These are phyloP conservation scores for Aulographum hederae DNA, from an alignment of 2,329 filamentous ascomycete species.

Conservation along the genomic window DNA sequence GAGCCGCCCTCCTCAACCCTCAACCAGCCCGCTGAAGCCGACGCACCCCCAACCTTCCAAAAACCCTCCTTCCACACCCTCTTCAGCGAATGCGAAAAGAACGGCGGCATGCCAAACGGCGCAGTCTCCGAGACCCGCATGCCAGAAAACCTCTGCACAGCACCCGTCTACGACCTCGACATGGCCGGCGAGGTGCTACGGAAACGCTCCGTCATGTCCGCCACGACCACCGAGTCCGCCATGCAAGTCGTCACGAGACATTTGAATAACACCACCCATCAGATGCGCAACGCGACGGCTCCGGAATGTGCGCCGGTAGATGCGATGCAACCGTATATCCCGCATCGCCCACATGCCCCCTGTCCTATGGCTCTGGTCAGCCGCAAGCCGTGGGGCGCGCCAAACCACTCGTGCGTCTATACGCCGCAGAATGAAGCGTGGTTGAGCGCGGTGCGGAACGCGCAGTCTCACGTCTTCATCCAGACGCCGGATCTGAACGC, in stretches of 20 bases:
- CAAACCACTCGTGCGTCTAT: constrained; percentile 39
- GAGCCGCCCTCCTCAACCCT: constrained; percentile 40
- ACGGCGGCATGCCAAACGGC: not conserved
- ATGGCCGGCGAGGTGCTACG: constrained; percentile 42
- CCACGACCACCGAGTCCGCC: constrained; percentile 30
- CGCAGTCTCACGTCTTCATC: constrained; percentile 49
- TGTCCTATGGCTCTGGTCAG: constrained; percentile 58
- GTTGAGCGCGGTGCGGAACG: constrained; percentile 50
- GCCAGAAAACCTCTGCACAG: constrained; percentile 36
- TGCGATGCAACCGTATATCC: constrained; percentile 4
- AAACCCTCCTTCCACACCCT: constrained; percentile 13
- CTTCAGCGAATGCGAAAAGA: constrained; percentile 13
- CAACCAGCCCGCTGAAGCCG: constrained; percentile 27
- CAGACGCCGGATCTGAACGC: constrained; percentile 65
- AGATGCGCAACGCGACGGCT: constrained; percentile 9
- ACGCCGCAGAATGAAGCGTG: constrained; percentile 63
- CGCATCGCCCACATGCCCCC: constrained; percentile 31
- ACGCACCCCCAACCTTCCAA: constrained; percentile 14
- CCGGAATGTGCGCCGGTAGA: constrained; percentile 4
- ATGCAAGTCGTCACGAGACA: constrained; percentile 44
- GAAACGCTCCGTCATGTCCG: constrained; percentile 38
- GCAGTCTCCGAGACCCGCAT: constrained; percentile 13
- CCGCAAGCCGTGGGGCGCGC: constrained; percentile 45
- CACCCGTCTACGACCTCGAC: constrained; percentile 45
- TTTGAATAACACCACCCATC: constrained; percentile 29